phyloP scores from a whole-genome alignment of 176 grass and related monocot genomes.

The Secale cereale region DNA sequence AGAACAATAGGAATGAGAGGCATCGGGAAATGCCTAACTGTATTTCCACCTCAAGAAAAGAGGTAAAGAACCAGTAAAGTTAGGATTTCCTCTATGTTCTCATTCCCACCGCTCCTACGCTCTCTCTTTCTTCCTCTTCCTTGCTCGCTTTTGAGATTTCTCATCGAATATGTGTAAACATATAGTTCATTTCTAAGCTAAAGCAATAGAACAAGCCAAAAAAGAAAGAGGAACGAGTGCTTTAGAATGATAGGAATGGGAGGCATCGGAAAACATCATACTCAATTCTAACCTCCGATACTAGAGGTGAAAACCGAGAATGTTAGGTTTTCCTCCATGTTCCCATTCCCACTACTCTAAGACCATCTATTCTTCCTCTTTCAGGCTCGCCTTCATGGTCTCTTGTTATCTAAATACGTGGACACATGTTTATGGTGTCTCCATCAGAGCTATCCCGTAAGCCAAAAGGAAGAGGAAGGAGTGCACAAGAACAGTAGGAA shows the following conservation, averaged over 20 bases:
- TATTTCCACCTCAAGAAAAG: neutral
- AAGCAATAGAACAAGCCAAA: neutral
- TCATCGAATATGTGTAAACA: neutral
- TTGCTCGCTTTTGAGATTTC: neutral
- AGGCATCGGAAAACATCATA: neutral
- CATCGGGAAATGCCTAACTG: neutral
- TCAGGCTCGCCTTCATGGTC: neutral
- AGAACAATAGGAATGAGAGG: constrained; percentile 27
- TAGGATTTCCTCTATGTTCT: neutral
- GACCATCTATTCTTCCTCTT: neutral
- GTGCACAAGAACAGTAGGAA: constrained; percentile 23
- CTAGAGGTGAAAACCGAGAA: too few relatives aligned
- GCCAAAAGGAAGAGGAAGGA: constrained; percentile 18
- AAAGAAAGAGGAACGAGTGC: neutral
- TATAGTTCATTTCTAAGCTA: neutral
- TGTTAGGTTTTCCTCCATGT: neutral
- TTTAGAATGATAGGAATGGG: neutral
- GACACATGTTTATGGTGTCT: neutral
- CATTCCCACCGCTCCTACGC: neutral
- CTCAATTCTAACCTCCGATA: neutral
- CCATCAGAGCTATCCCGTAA: neutral
- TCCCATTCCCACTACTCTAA: neutral
- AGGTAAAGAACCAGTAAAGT: neutral
- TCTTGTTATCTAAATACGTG: neutral
- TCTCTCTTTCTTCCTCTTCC: neutral